A percentile compares a stretch with the other conserved stretches of the same genome.
These are phyloP conservation scores for Microbotryum violaceum DNA, from an alignment of 1,284 basidiomycete genomes.

Conservation along the genomic window DNA sequence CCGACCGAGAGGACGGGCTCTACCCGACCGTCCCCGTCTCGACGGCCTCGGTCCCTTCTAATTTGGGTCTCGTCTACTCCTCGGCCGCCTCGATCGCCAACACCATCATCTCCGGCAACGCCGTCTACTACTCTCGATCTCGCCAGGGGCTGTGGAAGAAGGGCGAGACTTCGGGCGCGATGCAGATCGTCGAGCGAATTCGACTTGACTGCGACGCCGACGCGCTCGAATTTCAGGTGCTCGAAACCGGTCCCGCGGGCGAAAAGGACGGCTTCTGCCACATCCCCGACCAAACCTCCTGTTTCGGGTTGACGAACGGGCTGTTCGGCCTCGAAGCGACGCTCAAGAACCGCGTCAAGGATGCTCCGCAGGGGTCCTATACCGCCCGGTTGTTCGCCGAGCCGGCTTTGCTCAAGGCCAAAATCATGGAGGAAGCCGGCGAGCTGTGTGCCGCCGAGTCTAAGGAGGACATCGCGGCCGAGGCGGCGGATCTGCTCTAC, in stretches of 20 bases:
- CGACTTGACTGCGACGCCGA: conserved; percentile 89
- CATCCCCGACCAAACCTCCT: conserved; percentile 50
- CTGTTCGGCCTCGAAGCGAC: conserved; percentile 76
- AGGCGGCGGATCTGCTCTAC: conserved; percentile 92
- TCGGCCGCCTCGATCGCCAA: conserved; percentile 78
- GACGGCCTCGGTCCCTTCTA: conserved; percentile 60
- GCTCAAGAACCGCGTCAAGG: conserved; percentile 61
- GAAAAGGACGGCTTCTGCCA: conserved; percentile 78
- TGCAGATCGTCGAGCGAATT: conserved; percentile 77
- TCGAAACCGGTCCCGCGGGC: conserved; percentile 65
- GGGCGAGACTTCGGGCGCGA: conserved; percentile 90
- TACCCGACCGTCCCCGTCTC: conserved; percentile 82
- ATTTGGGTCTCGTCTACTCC: conserved; percentile 95
- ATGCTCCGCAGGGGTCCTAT: conserved; percentile 85
- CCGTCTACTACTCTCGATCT: conserved; percentile 85
- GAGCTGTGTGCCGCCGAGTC: conserved; percentile 81
- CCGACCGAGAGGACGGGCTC: conserved; percentile 85
- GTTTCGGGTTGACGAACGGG: conserved; percentile 68
- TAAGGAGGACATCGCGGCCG: conserved; percentile 82
- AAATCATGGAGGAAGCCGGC: conserved; percentile 97
- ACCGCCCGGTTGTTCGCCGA: conserved; percentile 84
- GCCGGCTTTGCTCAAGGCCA: conserved; percentile 69
- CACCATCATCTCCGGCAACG: conserved; percentile 78
- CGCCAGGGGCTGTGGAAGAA: conserved; percentile 96
- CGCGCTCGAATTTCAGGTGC: conserved; percentile 80